Evolutionary conservation across 148 eudicot genomes (phyloP), one percentile per base, ranked within the genome.

Genomic region (Pouteria glomerata): DNA sequence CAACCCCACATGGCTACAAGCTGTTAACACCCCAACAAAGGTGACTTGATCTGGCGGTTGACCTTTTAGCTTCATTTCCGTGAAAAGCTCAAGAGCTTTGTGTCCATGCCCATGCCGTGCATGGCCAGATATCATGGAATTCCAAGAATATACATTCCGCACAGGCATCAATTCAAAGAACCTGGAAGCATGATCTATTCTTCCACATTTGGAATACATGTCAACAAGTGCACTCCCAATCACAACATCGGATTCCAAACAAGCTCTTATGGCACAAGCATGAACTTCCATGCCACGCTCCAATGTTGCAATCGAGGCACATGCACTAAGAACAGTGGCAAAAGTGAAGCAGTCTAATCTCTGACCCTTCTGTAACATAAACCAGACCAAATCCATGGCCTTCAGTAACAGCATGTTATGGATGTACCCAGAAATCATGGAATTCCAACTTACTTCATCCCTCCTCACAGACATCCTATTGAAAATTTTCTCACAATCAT

Each of bases 181-280:
- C 44, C 81, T 77, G 0, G 89, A 85, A 75, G 97, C 95, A 72
- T 91, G 87, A 59, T 89, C 95, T 70, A 87, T 82, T 63, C 92
- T 79, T 78, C 97, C 97, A 74, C 97, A 89, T 80, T 91, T 91
- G 6, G 95, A 82, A 63, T 91, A 91, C 97, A 91, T 92, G 86
- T 89, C 97, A 76, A 92, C 87, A 61, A 92, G 85, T 15, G 97
- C 92, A 80, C 92, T 89, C 19, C 90, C 97, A 16, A 92, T 82
- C 26, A 92, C 96, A 51, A 92, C 84, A 75, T 92, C 89, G 63
- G 82, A 81, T 63, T 81, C 96, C 77, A 89, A 72, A 78, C 85
- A 72, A 63, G 95, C 89, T 79, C 92, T 86, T 37, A 86, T 76
- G 73, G 83, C 84, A 80, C 96, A 89, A 75, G 87, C 97, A 79